Percentiles rank a stretch among this genome's conserved stretches.
phyloP scores from a whole-genome alignment of 306 rosid species.

The Mucuna pruriens region DNA sequence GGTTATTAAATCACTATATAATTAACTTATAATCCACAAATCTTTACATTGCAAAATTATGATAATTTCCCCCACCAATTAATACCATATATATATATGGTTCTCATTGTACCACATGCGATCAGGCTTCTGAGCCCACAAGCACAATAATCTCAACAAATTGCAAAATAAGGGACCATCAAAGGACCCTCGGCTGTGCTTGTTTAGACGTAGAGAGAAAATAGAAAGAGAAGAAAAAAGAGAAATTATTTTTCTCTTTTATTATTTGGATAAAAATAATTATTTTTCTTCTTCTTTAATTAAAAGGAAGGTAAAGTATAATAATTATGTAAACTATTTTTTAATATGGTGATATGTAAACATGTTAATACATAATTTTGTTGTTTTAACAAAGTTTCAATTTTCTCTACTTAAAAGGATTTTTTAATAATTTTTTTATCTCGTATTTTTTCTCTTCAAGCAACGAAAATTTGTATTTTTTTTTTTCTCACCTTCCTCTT shows the following conservation, averaged over 20 bases:
- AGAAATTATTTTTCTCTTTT: background rate
- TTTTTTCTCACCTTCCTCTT: background rate
- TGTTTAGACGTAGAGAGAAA: background rate
- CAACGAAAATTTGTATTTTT: too few species aligned
- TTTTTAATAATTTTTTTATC: too few species aligned
- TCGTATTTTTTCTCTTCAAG: background rate
- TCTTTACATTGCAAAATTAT: background rate
- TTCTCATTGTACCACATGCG: background rate
- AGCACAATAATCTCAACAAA: background rate
- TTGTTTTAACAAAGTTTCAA: background rate
- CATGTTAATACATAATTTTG: background rate
- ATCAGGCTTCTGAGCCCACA: background rate
- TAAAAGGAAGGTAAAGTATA: background rate
- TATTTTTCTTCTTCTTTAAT: background rate
- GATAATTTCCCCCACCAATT: background rate
- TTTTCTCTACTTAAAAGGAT: background rate
- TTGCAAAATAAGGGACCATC: background rate
- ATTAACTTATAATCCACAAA: background rate
- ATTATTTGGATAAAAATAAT: background rate
- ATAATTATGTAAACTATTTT: background rate
- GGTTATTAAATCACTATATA: background rate
- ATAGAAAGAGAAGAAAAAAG: background rate
- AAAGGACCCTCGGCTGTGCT: background rate
- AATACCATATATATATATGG: background rate
- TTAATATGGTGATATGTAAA: background rate